Conservation (phyloP, 371 early-diverging fungal genomes). For the Gilbertella persicaria region DNA sequence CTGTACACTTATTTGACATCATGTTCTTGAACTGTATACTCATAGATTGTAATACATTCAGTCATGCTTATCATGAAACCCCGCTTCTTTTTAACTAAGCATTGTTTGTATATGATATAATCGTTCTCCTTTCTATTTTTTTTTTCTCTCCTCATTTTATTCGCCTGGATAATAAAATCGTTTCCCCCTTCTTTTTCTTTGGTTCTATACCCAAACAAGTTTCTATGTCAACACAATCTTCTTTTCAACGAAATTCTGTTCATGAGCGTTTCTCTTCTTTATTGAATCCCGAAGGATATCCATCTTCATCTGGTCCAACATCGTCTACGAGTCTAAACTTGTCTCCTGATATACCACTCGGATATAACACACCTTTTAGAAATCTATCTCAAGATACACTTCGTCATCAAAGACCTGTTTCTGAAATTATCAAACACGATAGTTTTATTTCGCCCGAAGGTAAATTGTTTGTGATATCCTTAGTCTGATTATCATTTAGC, state of each 20-base stretch:
- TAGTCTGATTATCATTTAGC: constrained; percentile 32
- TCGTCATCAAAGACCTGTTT: constrained; percentile 38
- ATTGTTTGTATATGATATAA: too few species aligned
- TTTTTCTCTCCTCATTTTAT: too few species aligned
- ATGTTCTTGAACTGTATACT: too few species aligned
- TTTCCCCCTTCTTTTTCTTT: too few species aligned
- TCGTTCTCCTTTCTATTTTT: too few species aligned
- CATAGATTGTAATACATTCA: too few species aligned
- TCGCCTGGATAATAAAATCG: too few species aligned
- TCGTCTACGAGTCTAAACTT: background rate
- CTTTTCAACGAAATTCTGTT: constrained; percentile 11
- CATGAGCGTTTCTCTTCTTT: constrained; percentile 16
- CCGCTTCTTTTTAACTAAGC: too few species aligned
- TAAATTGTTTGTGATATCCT: constrained; percentile 14
- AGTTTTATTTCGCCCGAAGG: constrained; percentile 43
- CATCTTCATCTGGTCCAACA: background rate
- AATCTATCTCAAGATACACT: constrained; percentile 6
- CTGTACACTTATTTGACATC: too few species aligned
- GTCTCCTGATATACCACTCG: background rate
- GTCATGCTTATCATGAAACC: too few species aligned
- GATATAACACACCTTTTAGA: background rate
- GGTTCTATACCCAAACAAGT: too few species aligned
- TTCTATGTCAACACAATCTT: constrained; percentile 3
- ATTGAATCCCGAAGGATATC: constrained; percentile 4
- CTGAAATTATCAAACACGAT: constrained; percentile 41